phyloP scores from a whole-genome alignment of 1,139 yeast species.

The Hyphopichia pseudoburtonii region DNA sequence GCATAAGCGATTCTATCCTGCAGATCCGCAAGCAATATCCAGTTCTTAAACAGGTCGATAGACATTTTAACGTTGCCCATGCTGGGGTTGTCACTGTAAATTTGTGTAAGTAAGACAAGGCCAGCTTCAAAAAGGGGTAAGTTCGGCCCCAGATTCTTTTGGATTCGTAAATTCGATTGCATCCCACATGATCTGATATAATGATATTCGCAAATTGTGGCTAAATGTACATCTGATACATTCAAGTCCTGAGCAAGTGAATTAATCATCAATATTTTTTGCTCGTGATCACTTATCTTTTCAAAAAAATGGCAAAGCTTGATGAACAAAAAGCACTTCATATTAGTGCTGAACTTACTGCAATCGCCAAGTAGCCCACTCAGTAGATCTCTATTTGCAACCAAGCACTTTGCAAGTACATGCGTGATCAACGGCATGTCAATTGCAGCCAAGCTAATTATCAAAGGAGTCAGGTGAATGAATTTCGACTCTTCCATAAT shows the following conservation, averaged over 20 bases:
- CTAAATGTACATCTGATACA: conserved; percentile 11
- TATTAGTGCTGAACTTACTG: conserved; percentile 8
- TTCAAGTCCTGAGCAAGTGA: conserved; percentile 6
- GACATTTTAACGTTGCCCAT: neutral
- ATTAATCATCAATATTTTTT: conserved; percentile 12
- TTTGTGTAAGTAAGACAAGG: no score
- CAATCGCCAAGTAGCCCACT: conserved; percentile 1
- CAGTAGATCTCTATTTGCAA: conserved; percentile 1
- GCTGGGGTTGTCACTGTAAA: no score
- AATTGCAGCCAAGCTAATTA: neutral
- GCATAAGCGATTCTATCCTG: neutral
- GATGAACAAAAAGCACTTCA: conserved; percentile 6
- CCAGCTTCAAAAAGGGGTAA: no score
- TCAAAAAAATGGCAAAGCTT: conserved; percentile 12
- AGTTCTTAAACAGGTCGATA: neutral
- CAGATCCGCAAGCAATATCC: neutral
- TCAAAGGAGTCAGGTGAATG: conserved; percentile 5
- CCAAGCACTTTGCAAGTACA: conserved; percentile 12
- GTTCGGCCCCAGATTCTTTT: no score
- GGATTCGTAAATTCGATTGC: conserved; percentile 1
- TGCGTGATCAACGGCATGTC: conserved; percentile 12
- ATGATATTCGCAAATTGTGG: conserved; percentile 15
- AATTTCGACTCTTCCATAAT: neutral
- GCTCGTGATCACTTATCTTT: conserved; percentile 9
- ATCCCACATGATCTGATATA: conserved; percentile 24